Evolutionary conservation across 306 rosid genomes (phyloP).

Genomic region (Pterocarpus macrocarpus): DNA sequence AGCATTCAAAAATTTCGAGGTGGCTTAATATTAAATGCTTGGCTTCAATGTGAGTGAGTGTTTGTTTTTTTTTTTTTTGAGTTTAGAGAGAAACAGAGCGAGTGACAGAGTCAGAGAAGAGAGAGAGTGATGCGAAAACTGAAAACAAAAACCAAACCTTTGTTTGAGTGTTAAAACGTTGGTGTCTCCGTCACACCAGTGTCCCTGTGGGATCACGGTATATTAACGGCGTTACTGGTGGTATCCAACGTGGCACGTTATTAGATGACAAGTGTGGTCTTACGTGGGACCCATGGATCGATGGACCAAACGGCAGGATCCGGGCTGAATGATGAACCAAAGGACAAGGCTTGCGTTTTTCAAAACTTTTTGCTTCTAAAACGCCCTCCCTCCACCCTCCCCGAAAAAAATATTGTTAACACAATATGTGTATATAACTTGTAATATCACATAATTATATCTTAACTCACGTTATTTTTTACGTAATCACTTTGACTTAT

Average conservation of each 20-base stretch:
- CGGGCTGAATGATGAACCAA: slow-evolving; percentile 45
- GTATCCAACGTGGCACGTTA: slow-evolving; percentile 49
- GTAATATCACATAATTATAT: too few species aligned
- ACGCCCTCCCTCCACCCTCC: not conserved
- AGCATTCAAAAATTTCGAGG: slow-evolving; percentile 58
- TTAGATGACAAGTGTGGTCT: slow-evolving; percentile 34
- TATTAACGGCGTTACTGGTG: slow-evolving; percentile 38
- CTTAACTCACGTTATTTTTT: not conserved
- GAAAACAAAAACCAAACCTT: not conserved
- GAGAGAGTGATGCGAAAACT: not conserved
- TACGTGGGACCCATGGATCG: slow-evolving; percentile 48
- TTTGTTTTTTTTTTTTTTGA: not conserved
- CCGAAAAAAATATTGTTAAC: too few species aligned
- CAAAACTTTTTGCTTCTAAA: slow-evolving; percentile 26
- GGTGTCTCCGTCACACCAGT: slow-evolving; percentile 44
- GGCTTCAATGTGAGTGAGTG: slow-evolving; percentile 33
- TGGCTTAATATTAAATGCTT: slow-evolving; percentile 62
- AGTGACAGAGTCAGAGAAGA: not conserved
- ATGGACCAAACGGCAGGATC: slow-evolving; percentile 55
- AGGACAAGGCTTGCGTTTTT: slow-evolving; percentile 33
- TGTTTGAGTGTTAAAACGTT: slow-evolving; percentile 55
- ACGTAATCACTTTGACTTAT: not conserved
- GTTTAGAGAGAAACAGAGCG: slow-evolving; percentile 21
- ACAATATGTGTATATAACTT: too few species aligned
- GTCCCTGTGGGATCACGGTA: slow-evolving; percentile 5